phyloP scores from a whole-genome alignment of 768 basidiomycete species.

The Cystofilobasidium bisporidii region DNA sequence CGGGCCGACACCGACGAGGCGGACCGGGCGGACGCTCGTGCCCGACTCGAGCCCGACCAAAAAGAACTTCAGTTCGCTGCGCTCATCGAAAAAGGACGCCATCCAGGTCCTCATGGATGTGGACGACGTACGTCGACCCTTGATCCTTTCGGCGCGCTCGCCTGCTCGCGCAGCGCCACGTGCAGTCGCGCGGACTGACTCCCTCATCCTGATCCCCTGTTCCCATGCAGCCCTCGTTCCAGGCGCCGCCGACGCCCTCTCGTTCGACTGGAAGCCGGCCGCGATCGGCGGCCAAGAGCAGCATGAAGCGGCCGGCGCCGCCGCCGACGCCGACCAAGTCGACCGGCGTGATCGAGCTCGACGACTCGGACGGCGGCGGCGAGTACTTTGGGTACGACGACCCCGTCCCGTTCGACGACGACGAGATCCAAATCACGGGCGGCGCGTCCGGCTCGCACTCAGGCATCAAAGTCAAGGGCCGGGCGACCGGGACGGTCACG shows the following conservation, averaged over 20 bases:
- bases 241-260: not conserved
- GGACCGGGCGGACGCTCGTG: not conserved
- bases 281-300: no score
- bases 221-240: not conserved
- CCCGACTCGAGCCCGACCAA: conserved; percentile 2
- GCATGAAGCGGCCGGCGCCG: not conserved
- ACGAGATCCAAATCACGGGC: conserved; percentile 11
- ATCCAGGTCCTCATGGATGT: not conserved
- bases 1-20: not conserved
- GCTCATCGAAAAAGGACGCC: not conserved
- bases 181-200: no score
- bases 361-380: not conserved
- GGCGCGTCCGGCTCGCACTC: not conserved
- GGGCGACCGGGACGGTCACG: not conserved
- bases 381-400: conserved; percentile 7
- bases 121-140: not conserved
- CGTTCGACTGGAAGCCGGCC: not conserved
- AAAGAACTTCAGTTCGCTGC: not conserved
- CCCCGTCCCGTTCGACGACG: not conserved
- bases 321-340: not conserved
- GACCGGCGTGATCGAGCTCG: not conserved
- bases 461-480: not conserved
- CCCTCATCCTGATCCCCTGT: not conserved
- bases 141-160: not conserved
- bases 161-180: not conserved